A percentile compares a stretch with the other conserved stretches of the same genome.
phyloP scores from a whole-genome alignment of 2,329 filamentous ascomycete species.

The Trichoderma sp. region DNA sequence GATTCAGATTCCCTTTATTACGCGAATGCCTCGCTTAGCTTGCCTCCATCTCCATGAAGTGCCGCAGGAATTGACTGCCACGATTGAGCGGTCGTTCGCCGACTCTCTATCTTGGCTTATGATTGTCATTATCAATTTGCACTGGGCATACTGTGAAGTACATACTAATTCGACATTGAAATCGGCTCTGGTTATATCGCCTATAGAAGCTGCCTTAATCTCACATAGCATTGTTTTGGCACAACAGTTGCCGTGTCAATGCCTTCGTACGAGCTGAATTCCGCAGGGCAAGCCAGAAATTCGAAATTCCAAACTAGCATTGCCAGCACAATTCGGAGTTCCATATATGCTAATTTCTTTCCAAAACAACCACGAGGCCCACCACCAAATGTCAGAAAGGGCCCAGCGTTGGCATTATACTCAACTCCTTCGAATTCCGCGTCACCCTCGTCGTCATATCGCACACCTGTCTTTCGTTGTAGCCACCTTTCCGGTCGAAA shows the following conservation, averaged over 20 bases:
- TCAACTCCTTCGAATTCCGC: background rate
- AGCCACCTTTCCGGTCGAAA: background rate
- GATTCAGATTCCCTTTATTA: background rate
- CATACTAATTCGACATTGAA: background rate
- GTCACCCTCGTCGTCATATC: background rate
- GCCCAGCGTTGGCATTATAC: background rate
- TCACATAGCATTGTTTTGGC: background rate
- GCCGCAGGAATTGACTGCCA: background rate
- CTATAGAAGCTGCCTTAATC: background rate
- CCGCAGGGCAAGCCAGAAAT: background rate
- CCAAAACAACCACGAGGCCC: background rate
- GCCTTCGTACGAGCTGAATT: background rate
- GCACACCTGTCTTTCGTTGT: background rate
- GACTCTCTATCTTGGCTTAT: background rate
- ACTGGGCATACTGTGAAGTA: background rate
- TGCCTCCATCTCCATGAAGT: background rate
- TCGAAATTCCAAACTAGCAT: slow-evolving; percentile 8
- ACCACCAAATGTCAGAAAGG: background rate
- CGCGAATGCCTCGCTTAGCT: background rate
- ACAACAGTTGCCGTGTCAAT: background rate
- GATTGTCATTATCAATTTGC: background rate
- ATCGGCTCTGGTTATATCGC: no score
- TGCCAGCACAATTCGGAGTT: background rate
- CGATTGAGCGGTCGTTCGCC: background rate
- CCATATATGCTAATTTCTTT: background rate